phyloP scores from a whole-genome alignment of 768 basidiomycete species.

The Amanita brunnescens region DNA sequence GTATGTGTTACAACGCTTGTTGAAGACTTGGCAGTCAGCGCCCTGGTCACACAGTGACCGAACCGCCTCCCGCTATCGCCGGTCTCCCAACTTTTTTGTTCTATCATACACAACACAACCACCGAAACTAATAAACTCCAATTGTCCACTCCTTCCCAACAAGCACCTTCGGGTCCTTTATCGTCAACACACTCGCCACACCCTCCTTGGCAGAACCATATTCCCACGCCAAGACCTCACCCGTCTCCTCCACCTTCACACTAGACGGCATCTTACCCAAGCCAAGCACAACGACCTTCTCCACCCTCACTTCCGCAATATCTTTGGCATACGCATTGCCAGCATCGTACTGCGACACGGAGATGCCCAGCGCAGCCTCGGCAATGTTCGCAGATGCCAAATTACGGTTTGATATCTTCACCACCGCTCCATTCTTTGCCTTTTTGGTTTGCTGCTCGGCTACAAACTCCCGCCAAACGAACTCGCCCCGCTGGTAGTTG shows the following conservation, averaged over 20 bases:
- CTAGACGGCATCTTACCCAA: conserved; percentile 50
- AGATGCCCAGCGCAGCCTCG: conserved; percentile 44
- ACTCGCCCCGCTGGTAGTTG: conserved; percentile 63
- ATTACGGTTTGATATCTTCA: conserved; percentile 48
- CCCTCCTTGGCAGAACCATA: conserved; percentile 56
- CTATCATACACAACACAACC: neutral
- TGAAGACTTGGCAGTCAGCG: too few relatives aligned
- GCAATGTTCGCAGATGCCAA: conserved; percentile 35
- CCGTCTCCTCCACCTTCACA: conserved; percentile 41
- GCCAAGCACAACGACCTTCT: conserved; percentile 76
- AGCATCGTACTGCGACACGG: conserved; percentile 39
- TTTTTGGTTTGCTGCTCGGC: conserved; percentile 41
- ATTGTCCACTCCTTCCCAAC: conserved; percentile 63
- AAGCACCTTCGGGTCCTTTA: conserved; percentile 65
- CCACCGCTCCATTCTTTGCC: conserved; percentile 17
- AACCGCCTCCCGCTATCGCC: too few relatives aligned
- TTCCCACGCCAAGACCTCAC: conserved; percentile 54
- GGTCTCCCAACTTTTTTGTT: too few relatives aligned
- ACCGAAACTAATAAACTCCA: neutral
- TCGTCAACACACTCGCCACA: conserved; percentile 48
- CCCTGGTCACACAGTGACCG: too few relatives aligned
- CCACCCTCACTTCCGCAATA: conserved; percentile 66
- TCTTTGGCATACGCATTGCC: conserved; percentile 61
- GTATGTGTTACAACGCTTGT: too few relatives aligned
- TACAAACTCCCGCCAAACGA: conserved; percentile 74